Base-by-base conservation (phyloP, 495 filamentous ascomycete genomes). In the Collariella sp. region DNA sequence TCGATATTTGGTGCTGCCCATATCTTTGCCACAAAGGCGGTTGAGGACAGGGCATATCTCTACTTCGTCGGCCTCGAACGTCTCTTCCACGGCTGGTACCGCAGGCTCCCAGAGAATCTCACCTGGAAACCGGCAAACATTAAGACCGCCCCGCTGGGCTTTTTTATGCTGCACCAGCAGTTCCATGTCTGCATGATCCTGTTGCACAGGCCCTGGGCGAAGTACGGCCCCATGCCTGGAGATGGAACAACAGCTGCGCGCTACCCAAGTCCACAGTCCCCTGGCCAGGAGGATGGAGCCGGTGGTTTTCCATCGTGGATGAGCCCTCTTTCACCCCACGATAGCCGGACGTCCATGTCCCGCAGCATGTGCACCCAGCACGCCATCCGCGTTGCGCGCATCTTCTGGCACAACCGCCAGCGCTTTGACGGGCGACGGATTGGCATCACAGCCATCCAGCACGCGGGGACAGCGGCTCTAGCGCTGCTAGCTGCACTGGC, bases 101-200 rank as follows among this genome's bases (percentile, higher is more conserved):
- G 68, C 18, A 55, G 71, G 11, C 61, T 80, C 9, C 77, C 77
- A 34, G 70, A 69, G 13, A 61, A 68, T 34, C 54, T 80, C 33
- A 56, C 65, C 5, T 80, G 76, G 76, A 73, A 65, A 33, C 71
- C 72, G 3, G 61, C 61, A 23, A 80, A 79, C 59, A 73, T 74
- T 55, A 69, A 74, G 46, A 61, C 67, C 1, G 77, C 77, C 0
- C 77, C 74, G 0, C 63, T 70, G 47, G 72, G 75, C 15, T 79
- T 74, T 60, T 80, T 79, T 57, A 58, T 79, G 6, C 65, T 79
- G 0, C 77, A 79, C 54, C 70, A 77, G 57, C 76, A 79, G 57
- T 80, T 78, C 53, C 72, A 81, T 49, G 65, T 68, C 16, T 70
- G 66, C 53, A 66, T 76, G 43, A 76, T 79, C 24, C 62, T 79